phyloP scores from a whole-genome alignment of 2,329 filamentous ascomycete species.

The Trichoderma simmonsii region DNA sequence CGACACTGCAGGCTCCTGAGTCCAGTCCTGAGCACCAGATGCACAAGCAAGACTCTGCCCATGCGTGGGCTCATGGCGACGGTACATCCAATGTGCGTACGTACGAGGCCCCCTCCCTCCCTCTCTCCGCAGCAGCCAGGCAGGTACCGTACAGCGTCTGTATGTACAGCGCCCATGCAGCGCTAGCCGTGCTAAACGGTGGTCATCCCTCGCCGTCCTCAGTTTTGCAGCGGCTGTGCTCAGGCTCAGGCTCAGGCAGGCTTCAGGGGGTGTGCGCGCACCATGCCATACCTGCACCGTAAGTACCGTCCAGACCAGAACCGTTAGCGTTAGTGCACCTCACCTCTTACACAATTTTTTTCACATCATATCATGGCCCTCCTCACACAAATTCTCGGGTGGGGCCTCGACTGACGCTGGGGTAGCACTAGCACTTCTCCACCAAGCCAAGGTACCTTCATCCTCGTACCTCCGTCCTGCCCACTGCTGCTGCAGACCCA shows the following conservation, averaged over 20 bases:
- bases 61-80: neutral
- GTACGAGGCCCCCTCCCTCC: conserved; percentile 25
- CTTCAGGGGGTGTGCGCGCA: neutral
- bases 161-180: conserved; percentile 24
- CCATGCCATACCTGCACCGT: neutral
- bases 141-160: conserved; percentile 28
- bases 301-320: neutral
- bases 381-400: neutral
- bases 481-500: neutral
- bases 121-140: conserved; percentile 29
- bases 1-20: conserved; percentile 24
- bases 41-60: neutral
- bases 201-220: conserved; percentile 1
- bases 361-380: neutral
- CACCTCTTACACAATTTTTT: neutral
- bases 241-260: neutral
- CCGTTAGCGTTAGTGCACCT: neutral
- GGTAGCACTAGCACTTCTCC: neutral
- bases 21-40: neutral
- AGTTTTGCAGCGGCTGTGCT: neutral
- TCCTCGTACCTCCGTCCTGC: neutral
- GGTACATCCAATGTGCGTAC: neutral
- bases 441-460: neutral
- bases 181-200: conserved; percentile 18
- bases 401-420: neutral